A percentile compares a stretch with the other conserved stretches of the same genome.
phyloP scores from a whole-genome alignment of 345 rosid species.

The Eucalyptus sp. region DNA sequence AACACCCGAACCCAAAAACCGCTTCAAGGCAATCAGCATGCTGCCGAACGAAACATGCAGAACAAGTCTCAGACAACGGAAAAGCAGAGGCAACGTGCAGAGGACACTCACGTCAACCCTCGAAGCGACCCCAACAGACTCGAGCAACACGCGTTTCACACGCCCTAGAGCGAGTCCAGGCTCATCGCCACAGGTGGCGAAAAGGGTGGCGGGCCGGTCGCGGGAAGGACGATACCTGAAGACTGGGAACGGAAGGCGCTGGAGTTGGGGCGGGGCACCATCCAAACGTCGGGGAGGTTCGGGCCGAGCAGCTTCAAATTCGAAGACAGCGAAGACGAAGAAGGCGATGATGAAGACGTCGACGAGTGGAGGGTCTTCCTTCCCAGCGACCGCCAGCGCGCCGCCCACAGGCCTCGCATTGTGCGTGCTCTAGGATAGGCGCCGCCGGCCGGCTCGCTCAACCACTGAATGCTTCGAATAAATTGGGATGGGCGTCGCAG shows the following conservation, averaged over 20 bases:
- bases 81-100: background rate
- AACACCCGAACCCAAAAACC: background rate
- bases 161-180: background rate
- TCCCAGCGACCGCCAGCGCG: background rate
- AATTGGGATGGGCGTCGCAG: background rate
- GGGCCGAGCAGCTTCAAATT: constrained; percentile 1
- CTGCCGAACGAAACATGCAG: background rate
- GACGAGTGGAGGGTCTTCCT: background rate
- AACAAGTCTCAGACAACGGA: background rate
- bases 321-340: background rate
- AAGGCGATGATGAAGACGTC: background rate
- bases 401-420: background rate
- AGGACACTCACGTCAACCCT: background rate
- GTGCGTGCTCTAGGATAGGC: background rate
- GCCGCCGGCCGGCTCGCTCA: background rate
- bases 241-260: background rate
- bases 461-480: too few species aligned
- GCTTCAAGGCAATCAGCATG: background rate
- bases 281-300: constrained; percentile 5
- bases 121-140: background rate
- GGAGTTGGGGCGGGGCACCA: background rate
- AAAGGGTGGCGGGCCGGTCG: background rate
- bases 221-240: background rate
- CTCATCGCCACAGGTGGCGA: background rate
- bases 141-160: background rate